phyloP scores from a whole-genome alignment of 2,329 filamentous ascomycete genomes.

The Paradendryphiella salina region DNA sequence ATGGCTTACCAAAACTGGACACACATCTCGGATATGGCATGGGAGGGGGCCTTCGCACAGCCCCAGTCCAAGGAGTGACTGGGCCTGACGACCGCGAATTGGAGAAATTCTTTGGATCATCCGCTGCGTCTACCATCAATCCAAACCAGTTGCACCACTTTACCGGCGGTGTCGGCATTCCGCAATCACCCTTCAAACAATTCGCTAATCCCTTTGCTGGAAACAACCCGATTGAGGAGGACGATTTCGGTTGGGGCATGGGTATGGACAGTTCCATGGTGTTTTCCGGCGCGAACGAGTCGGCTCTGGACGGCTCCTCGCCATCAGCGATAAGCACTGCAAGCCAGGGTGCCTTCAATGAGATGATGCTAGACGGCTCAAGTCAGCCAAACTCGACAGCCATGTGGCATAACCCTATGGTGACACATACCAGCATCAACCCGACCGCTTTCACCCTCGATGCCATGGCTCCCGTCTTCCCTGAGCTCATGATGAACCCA shows the following conservation, averaged over 20 bases:
- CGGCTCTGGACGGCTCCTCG: slow-evolving; percentile 87
- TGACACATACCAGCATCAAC: slow-evolving; percentile 68
- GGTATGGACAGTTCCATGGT: slow-evolving; percentile 72
- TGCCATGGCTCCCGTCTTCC: slow-evolving; percentile 72
- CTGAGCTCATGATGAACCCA: slow-evolving; percentile 67
- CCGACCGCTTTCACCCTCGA: slow-evolving; percentile 74
- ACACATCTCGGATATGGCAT: slow-evolving; percentile 74
- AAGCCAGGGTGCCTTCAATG: slow-evolving; percentile 88
- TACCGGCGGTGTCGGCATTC: slow-evolving; percentile 70
- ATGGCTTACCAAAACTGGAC: slow-evolving; percentile 79
- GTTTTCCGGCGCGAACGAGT: slow-evolving; percentile 65
- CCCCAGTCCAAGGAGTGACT: slow-evolving; percentile 59
- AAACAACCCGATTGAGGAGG: slow-evolving; percentile 65
- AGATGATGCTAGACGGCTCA: slow-evolving; percentile 82
- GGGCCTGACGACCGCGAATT: slow-evolving; percentile 66
- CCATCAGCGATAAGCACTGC: slow-evolving; percentile 94
- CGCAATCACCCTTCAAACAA: slow-evolving; percentile 53
- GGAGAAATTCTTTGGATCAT: slow-evolving; percentile 68
- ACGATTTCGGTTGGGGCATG: slow-evolving; percentile 85
- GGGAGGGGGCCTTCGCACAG: slow-evolving; percentile 73
- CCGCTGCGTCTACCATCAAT: slow-evolving; percentile 61
- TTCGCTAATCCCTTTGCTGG: slow-evolving; percentile 58
- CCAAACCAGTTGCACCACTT: slow-evolving; percentile 81
- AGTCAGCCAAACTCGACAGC: slow-evolving; percentile 45
- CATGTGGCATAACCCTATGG: slow-evolving; percentile 54